Base-by-base conservation (phyloP, 805 yeast genomes). In the Myxozyma sirexii region DNA sequence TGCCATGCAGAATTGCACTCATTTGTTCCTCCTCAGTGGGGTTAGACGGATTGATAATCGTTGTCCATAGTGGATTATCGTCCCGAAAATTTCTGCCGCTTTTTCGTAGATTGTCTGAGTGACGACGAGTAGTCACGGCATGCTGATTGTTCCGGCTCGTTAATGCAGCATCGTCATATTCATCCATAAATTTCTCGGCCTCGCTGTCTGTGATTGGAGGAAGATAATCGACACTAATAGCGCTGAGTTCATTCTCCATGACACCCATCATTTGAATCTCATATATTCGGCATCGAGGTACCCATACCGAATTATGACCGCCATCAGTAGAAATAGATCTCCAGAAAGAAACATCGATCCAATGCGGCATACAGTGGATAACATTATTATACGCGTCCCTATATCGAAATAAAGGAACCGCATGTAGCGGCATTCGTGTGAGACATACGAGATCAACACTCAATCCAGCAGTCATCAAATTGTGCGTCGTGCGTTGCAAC, bases 201-300 rank as follows among this genome's bases (percentile, higher is more conserved):
- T 50, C 62, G 68, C 57, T 66, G 68, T 26, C 60, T 6, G 54
- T 52, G 24, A 68, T 57, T 5, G 69, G 68, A 12, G 77, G 79
- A 52, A 91, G 74, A 52, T 86, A 80, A 17, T 84, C 85, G 10
- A 92, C 81, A 7, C 84, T 82, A 6, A 87, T 82, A 12, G 87
- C 83, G 64, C 85, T 84, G 58, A 85, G 77, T 69, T 94, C 97
- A 67, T 89, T 90, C 68, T 93, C 98, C 86, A 93, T 90, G 6
- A 94, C 82, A 0, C 98, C 98, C 96, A 93, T 93, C 97, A 94
- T 94, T 72, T 94, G 98, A 19, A 94, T 75, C 69, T 93, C 98
- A 72, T 94, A 93, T 52, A 94, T 92, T 68, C 90, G 90, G 73
- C 97, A 91, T 37, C 94, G 78, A 0, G 99, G 97, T n/a, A 87